Conservation (phyloP, 306 rosid species). For the Acacia crassicarpa region DNA sequence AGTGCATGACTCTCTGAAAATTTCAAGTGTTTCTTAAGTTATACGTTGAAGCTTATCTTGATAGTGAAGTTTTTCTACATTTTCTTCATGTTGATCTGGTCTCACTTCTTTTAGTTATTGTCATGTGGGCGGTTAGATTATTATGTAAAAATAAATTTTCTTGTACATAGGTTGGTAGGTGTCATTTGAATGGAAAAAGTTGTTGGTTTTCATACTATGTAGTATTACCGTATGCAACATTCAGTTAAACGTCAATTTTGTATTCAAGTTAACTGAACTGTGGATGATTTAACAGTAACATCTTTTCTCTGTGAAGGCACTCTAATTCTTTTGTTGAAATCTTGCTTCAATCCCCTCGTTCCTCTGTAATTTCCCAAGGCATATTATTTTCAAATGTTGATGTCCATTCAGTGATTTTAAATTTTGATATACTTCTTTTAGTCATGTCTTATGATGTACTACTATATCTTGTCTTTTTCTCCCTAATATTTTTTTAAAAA, state of each 20-base stretch:
- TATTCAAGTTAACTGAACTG: conserved; percentile 17
- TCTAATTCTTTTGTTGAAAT: conserved; percentile 15
- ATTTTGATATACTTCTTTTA: background rate
- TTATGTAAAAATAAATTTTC: conserved; percentile 4
- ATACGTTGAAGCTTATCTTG: conserved; percentile 19
- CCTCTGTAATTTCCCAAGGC: background rate
- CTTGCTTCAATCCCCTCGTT: background rate
- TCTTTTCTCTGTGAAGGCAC: background rate
- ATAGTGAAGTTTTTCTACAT: background rate
- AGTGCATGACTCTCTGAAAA: background rate
- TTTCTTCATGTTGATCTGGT: background rate
- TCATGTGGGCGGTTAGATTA: conserved; percentile 1
- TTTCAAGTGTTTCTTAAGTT: conserved; percentile 16
- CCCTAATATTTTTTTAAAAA: background rate
- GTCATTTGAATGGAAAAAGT: conserved; percentile 16
- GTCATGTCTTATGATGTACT: conserved; percentile 20
- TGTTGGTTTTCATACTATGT: conserved; percentile 1
- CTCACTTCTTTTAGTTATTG: conserved; percentile 16
- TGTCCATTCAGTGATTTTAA: conserved; percentile 16
- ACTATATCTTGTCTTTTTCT: background rate
- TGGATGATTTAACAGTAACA: conserved; percentile 4
- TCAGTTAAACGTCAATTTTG: conserved; percentile 1
- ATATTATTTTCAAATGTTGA: conserved; percentile 10
- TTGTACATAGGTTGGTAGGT: conserved; percentile 19
- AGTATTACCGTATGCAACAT: background rate